These are phyloP conservation scores for Aspergillus nidulans DNA, from an alignment of 495 filamentous ascomycete genomes.

Conservation along the genomic window DNA sequence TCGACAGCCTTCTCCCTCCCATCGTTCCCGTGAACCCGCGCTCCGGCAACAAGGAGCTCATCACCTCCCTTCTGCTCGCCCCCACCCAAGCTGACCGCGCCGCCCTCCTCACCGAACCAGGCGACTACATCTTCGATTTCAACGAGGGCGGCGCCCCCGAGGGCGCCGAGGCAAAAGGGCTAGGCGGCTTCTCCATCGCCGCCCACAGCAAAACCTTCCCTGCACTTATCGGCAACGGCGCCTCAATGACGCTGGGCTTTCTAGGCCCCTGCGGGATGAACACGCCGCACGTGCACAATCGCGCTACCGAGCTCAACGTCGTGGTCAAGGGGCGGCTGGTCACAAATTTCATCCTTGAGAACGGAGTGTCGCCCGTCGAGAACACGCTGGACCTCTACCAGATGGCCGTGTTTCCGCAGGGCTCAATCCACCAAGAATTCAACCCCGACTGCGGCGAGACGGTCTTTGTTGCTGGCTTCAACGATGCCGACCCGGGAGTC, in stretches of 20 bases:
- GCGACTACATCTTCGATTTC: constrained; percentile 15
- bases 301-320: constrained; percentile 11
- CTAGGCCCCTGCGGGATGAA: constrained; percentile 12
- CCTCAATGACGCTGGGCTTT: constrained; percentile 8
- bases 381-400: constrained; percentile 4
- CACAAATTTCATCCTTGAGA: constrained; percentile 7
- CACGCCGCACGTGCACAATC: constrained; percentile 9
- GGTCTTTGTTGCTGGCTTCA: constrained; percentile 6
- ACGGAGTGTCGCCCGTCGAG: background rate
- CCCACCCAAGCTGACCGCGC: constrained; percentile 9
- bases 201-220: constrained; percentile 7
- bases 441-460: constrained; percentile 10
- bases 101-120: constrained; percentile 5
- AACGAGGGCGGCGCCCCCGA: background rate
- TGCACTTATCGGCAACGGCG: constrained; percentile 4
- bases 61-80: constrained; percentile 1
- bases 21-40: constrained; percentile 8
- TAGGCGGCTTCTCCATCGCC: background rate
- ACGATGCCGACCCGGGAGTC: constrained; percentile 2
- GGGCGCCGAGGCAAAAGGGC: background rate
- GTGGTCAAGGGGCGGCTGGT: constrained; percentile 9
- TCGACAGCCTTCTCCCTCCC: constrained; percentile 2
- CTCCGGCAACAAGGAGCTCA: constrained; percentile 4
- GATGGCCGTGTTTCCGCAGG: constrained; percentile 7
- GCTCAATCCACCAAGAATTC: constrained; percentile 11